These are phyloP conservation scores for Tylopilus subfusipes DNA, from an alignment of 768 basidiomycete genomes.

Conservation along the genomic window DNA sequence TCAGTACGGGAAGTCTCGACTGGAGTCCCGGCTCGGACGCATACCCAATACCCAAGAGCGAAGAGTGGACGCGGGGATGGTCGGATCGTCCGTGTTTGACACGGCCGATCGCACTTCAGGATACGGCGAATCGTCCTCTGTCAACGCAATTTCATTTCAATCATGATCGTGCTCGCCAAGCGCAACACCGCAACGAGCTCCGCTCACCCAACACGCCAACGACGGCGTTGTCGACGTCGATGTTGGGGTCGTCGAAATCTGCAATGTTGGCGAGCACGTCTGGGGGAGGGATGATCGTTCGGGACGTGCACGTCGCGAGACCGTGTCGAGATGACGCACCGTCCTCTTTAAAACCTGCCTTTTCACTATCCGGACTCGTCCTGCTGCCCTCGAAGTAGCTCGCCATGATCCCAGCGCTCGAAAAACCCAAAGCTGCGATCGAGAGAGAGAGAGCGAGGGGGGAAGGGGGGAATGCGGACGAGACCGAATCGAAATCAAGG, in stretches of 20 bases:
- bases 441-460: not conserved
- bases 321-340: slow-evolving; percentile 1
- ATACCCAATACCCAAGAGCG: slow-evolving; percentile 58
- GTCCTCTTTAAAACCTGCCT: slow-evolving; percentile 1
- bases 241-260: slow-evolving; percentile 37
- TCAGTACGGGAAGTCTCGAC: not conserved
- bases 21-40: not conserved
- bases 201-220: slow-evolving; percentile 19
- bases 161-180: not conserved
- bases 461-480: not conserved
- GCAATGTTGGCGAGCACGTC: slow-evolving; percentile 2
- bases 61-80: slow-evolving; percentile 57
- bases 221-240: slow-evolving; percentile 23
- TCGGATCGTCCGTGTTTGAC: slow-evolving; percentile 66
- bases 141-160: slow-evolving; percentile 14
- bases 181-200: not conserved
- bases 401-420: slow-evolving; percentile 14
- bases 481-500: not conserved
- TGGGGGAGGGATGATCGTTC: not conserved
- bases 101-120: slow-evolving; percentile 79
- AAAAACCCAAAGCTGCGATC: not conserved
- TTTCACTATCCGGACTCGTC: slow-evolving; percentile 13
- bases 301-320: not conserved
- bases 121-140: slow-evolving; percentile 78
- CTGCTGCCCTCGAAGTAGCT: not conserved